Evolutionary conservation across 495 filamentous ascomycete genomes (phyloP).

Genomic region (Podospora sp.): DNA sequence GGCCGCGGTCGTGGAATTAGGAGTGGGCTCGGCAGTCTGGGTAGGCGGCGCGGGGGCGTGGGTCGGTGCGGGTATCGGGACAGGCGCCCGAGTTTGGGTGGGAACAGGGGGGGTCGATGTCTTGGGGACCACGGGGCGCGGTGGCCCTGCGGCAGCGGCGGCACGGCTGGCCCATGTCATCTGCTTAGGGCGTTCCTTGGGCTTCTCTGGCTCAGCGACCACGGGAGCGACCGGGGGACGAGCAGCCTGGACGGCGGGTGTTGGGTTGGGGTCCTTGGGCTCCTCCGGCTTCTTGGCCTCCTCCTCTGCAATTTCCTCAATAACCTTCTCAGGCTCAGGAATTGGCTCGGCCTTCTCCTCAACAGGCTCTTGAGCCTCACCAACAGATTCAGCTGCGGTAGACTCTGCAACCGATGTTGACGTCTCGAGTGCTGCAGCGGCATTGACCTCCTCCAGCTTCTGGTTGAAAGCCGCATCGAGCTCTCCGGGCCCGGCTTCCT

Average conservation of each 20-base stretch:
- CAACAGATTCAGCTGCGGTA: slow-evolving; percentile 49
- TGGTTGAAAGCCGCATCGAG: slow-evolving; percentile 52
- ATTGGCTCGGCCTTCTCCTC: slow-evolving; percentile 47
- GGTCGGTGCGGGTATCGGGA: no score
- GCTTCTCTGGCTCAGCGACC: slow-evolving; percentile 44
- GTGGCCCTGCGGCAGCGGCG: slow-evolving; percentile 45
- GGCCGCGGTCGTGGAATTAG: slow-evolving; percentile 35
- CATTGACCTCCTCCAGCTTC: slow-evolving; percentile 52
- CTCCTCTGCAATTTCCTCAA: slow-evolving; percentile 51
- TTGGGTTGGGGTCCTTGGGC: slow-evolving; percentile 61
- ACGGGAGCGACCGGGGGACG: slow-evolving; percentile 40
- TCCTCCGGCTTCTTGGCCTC: slow-evolving; percentile 57
- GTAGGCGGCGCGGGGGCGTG: slow-evolving; percentile 42
- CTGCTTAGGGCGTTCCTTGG: slow-evolving; percentile 54
- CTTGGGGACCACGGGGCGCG: slow-evolving; percentile 53
- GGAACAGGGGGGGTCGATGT: slow-evolving; percentile 46
- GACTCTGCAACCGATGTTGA: slow-evolving; percentile 46
- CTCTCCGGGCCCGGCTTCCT: slow-evolving; percentile 53
- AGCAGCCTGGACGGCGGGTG: slow-evolving; percentile 49
- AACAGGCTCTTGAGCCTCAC: slow-evolving; percentile 32
- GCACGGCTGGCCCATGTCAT: slow-evolving; percentile 92
- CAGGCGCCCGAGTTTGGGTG: slow-evolving; percentile 33
- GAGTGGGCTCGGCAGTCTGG: slow-evolving; percentile 35
- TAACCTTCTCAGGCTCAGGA: slow-evolving; percentile 41
- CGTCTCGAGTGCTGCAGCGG: slow-evolving; percentile 40